phyloP scores from a whole-genome alignment of 331 rosid species.

The Acacia pycnantha region DNA sequence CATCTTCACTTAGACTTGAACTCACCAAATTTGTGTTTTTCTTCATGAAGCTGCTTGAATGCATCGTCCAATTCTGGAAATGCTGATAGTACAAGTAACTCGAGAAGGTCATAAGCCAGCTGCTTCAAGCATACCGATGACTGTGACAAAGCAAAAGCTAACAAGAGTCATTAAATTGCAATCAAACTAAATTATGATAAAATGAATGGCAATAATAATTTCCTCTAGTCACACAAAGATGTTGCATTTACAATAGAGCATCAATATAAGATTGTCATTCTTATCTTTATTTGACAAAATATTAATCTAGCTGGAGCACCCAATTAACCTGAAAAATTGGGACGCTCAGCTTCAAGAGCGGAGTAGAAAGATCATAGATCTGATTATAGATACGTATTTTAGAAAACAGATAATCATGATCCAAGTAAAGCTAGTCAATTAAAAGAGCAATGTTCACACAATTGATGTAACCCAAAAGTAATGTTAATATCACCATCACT shows the following conservation, averaged over 20 bases:
- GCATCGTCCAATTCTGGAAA: slow-evolving; percentile 76
- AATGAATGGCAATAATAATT: not conserved
- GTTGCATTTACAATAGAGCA: not conserved
- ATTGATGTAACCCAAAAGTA: not conserved
- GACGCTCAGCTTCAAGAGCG: not conserved
- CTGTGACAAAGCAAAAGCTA: slow-evolving; percentile 39
- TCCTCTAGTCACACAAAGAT: slow-evolving; percentile 1
- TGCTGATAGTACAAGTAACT: slow-evolving; percentile 64
- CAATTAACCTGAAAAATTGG: slow-evolving; percentile 5
- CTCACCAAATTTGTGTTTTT: slow-evolving; percentile 70
- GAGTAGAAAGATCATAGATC: not conserved
- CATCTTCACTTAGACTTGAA: slow-evolving; percentile 31
- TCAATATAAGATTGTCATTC: not conserved
- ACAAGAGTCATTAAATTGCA: slow-evolving; percentile 12
- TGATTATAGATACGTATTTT: not conserved
- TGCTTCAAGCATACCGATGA: slow-evolving; percentile 87
- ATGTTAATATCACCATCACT: not conserved
- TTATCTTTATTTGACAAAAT: not conserved
- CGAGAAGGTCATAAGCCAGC: slow-evolving; percentile 79
- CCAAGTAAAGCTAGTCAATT: slow-evolving; percentile 7
- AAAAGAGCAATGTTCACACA: slow-evolving; percentile 12
- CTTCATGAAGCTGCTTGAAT: slow-evolving; percentile 75
- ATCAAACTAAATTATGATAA: not conserved
- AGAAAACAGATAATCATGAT: not conserved
- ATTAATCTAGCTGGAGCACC: not conserved